Evolutionary conservation across 768 basidiomycete genomes (phyloP).

Genomic region (Boletales sp.): DNA sequence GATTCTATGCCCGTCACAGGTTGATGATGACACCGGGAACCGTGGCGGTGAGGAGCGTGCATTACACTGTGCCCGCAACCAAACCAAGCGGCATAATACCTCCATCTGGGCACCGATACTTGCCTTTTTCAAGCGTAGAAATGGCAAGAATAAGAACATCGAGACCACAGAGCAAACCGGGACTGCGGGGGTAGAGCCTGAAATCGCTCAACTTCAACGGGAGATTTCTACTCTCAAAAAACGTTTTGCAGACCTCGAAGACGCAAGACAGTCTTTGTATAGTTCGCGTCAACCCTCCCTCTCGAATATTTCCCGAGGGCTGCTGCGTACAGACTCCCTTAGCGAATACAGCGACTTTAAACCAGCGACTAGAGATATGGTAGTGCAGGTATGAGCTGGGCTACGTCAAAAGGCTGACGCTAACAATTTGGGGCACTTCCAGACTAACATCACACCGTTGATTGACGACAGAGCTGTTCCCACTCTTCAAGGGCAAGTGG

Average conservation of each 20-base stretch:
- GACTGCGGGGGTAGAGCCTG: background rate
- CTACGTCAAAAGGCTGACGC: too few species aligned
- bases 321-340: background rate
- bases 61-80: background rate
- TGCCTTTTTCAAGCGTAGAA: background rate
- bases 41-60: too few species aligned
- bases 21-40: too few species aligned
- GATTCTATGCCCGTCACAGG: too few species aligned
- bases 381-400: background rate
- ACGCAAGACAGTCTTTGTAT: background rate
- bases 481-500: background rate
- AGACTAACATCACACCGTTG: too few species aligned
- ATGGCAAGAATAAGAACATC: background rate
- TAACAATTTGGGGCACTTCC: too few species aligned
- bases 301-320: background rate
- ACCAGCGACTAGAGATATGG: background rate
- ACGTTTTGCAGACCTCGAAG: conserved; percentile 1
- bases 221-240: background rate
- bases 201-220: conserved; percentile 1
- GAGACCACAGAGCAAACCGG: background rate
- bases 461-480: too few species aligned
- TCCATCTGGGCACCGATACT: background rate
- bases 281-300: background rate
- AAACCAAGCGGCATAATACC: too few species aligned
- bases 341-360: background rate